Conservation (phyloP, 768 basidiomycete genomes). For the Trichaptum fuscoviolaceum region DNA sequence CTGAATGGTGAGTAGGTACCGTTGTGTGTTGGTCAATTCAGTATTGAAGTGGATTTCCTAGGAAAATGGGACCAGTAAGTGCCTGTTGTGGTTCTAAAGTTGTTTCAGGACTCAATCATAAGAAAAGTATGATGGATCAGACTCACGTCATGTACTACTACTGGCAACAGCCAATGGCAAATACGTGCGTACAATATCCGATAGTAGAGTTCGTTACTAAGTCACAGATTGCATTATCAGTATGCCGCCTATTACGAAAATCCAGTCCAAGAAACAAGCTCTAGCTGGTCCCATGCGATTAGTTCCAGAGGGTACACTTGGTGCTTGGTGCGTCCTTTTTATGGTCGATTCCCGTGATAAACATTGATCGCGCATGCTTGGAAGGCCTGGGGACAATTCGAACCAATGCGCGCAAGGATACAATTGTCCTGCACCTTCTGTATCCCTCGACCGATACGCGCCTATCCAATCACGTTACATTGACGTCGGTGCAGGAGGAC, state of each 20-base stretch:
- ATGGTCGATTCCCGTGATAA: neutral
- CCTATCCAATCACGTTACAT: constrained; percentile 49
- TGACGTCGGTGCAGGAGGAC: constrained; percentile 59
- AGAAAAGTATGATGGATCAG: constrained; percentile 64
- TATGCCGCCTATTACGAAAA: constrained; percentile 47
- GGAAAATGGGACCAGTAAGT: constrained; percentile 64
- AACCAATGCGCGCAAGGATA: constrained; percentile 48
- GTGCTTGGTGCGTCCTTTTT: constrained; percentile 43
- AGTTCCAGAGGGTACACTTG: constrained; percentile 52
- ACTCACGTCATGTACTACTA: constrained; percentile 64
- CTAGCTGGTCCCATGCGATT: constrained; percentile 62
- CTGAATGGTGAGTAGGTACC: constrained; percentile 38
- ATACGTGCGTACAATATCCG: constrained; percentile 36
- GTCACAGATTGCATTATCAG: constrained; percentile 25
- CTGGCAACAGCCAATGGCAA: constrained; percentile 68
- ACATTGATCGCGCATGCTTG: neutral
- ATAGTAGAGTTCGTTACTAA: neutral
- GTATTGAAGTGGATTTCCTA: constrained; percentile 12
- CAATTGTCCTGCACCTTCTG: constrained; percentile 42
- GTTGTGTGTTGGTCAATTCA: constrained; percentile 1
- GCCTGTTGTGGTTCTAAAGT: neutral
- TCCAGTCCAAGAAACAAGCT: constrained; percentile 50
- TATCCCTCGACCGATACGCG: constrained; percentile 53
- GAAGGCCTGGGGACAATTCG: constrained; percentile 62
- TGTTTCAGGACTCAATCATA: constrained; percentile 13